Evolutionary conservation across 108 stramenopile species (phyloP).

Genomic region (Fistulifera pelliculosa): DNA sequence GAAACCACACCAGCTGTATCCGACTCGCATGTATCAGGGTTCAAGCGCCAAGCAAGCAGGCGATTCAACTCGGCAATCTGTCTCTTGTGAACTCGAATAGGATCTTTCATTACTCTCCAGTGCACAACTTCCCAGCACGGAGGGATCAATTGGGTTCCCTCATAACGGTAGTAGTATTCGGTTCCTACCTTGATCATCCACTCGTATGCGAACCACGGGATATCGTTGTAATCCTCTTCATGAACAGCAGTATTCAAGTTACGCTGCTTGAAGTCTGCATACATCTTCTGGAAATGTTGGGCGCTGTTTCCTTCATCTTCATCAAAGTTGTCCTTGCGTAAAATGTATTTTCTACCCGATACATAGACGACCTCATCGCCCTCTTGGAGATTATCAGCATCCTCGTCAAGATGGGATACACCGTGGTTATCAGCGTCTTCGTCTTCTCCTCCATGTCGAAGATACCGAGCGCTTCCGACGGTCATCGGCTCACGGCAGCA

Average conservation of each 20-base stretch:
- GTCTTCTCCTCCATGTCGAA: neutral
- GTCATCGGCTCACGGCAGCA: constrained; percentile 14
- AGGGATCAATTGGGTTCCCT: constrained; percentile 39
- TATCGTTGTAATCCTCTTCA: constrained; percentile 12
- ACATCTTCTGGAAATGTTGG: neutral
- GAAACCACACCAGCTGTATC: constrained; percentile 31
- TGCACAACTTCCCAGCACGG: constrained; percentile 44
- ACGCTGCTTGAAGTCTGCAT: constrained; percentile 8
- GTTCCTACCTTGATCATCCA: constrained; percentile 43
- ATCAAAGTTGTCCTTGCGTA: constrained; percentile 8
- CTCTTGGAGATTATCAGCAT: constrained; percentile 1
- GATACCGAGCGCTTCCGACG: neutral
- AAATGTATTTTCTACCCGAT: neutral
- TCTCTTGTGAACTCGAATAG: constrained; percentile 34
- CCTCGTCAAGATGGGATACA: neutral
- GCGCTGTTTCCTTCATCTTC: neutral
- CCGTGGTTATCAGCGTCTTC: neutral
- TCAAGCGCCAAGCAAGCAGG: constrained; percentile 27
- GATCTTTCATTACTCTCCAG: constrained; percentile 54
- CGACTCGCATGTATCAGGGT: constrained; percentile 24
- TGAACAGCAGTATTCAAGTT: constrained; percentile 1
- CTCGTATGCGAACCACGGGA: constrained; percentile 25
- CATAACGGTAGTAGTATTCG: constrained; percentile 54
- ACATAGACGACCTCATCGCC: constrained; percentile 11
- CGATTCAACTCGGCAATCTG: constrained; percentile 42